Conservation (phyloP, 2,329 filamentous ascomycete genomes). For the Grosmannia clavigera region DNA sequence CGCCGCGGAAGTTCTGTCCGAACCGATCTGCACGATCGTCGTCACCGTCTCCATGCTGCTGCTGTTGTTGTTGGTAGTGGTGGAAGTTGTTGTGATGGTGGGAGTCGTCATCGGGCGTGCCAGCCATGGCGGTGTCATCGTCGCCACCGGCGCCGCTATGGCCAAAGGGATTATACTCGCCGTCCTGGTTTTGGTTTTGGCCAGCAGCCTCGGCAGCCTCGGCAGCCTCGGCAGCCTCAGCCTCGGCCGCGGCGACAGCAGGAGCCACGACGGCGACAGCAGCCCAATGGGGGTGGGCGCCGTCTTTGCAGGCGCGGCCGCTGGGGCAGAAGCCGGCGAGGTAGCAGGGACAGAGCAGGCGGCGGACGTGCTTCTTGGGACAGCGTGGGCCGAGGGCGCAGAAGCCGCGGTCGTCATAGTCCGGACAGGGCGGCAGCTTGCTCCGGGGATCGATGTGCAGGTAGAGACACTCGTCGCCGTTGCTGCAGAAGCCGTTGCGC, state of each 20-base stretch:
- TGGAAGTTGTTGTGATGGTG: neutral
- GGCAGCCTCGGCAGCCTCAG: constrained; percentile 1
- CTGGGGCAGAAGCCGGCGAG: constrained; percentile 92
- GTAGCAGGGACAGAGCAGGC: constrained; percentile 69
- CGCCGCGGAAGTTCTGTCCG: constrained; percentile 1
- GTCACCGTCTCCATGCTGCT: neutral
- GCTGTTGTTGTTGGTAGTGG: neutral
- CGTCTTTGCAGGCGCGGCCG: constrained; percentile 58
- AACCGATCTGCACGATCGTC: neutral
- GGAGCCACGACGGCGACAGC: constrained; percentile 39
- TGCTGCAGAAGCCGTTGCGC: constrained; percentile 85
- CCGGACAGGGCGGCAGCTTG: constrained; percentile 68
- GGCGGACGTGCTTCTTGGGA: constrained; percentile 77
- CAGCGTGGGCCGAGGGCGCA: constrained; percentile 82
- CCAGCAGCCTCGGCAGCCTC: constrained; percentile 26
- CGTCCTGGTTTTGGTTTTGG: no score
- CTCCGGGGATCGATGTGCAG: constrained; percentile 78
- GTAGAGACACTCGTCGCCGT: constrained; percentile 93
- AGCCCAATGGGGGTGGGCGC: constrained; percentile 68
- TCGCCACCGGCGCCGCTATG: neutral
- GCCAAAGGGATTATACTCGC: neutral
- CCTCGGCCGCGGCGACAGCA: constrained; percentile 18
- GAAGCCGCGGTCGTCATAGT: constrained; percentile 91
- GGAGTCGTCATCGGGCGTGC: neutral
- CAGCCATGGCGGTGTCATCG: neutral